Base-by-base conservation (phyloP, 192 early-diverging fungal species). In the Backusella tuberculispora region DNA sequence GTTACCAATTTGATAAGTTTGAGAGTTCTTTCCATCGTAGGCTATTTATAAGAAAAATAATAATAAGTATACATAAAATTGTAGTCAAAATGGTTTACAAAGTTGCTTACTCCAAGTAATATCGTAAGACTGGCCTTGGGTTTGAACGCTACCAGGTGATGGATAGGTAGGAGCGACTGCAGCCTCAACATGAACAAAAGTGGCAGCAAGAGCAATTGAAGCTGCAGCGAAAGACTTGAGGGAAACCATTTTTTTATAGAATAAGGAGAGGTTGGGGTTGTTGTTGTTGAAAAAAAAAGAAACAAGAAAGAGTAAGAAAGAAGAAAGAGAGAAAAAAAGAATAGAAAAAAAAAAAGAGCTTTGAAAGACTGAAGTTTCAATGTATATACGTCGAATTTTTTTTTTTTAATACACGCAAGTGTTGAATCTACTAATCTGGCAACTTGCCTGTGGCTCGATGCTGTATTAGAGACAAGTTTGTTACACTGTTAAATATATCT, bases 21-120 rank as follows among this genome's bases (percentile, higher is more conserved):
- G 41, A 26, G 66, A 12, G 19, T 67, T 9, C 66, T 67, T 67
- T 43, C 66, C 66, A 67, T 67, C 66, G 21, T 12, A 67, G 24
- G 66, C 66, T 67, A 67, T 41, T 34, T 34, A 67, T 12, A 9
- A 67, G 21, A 26, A 63, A 34, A 26, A 29, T 9, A 21, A 40
- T 9, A 21, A 66, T 41, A 40, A 40, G 41, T 24, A 42, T 19
- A 19, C 10, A 17, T 3, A 17, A 48, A 46, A 46, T 3, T 46
- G 15, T 46, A 34, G 2, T 34, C 29, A 34, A 34, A 34, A 34
- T 34, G 2, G 29, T 34, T 26, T 72, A 80, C 66, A 74, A 24
- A 73, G 75, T 15, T 43, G 68, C 63, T 71, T 81, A 76, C 80
- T 48, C 80, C 80, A 81, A n/a, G 47, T 47, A 21, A 81, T 81